A percentile compares a stretch with the other conserved stretches of the same genome.
phyloP scores from a whole-genome alignment of 352 stramenopile species.

The Phytophthora palmivora region DNA sequence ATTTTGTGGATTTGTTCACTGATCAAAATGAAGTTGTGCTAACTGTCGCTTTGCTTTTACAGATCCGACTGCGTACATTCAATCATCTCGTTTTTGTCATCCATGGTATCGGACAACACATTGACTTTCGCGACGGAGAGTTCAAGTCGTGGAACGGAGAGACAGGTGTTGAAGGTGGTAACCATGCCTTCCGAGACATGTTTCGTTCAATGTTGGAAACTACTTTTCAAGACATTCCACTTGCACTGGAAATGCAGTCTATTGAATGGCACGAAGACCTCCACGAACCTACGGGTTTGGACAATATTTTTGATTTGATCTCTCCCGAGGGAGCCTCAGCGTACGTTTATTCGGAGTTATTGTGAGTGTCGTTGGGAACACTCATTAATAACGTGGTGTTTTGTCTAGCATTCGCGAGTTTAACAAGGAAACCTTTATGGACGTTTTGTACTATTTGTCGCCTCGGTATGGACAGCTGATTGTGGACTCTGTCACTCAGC shows the following conservation, averaged over 20 bases:
- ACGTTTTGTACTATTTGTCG: slow-evolving; percentile 94
- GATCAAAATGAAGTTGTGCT: background rate
- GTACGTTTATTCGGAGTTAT: slow-evolving; percentile 38
- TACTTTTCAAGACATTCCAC: slow-evolving; percentile 82
- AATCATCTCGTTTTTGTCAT: slow-evolving; percentile 91
- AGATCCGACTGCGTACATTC: slow-evolving; percentile 76
- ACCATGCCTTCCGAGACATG: slow-evolving; percentile 81
- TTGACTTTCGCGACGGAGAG: slow-evolving; percentile 87
- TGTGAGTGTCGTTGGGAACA: background rate
- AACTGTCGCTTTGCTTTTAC: slow-evolving; percentile 2
- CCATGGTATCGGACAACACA: slow-evolving; percentile 86
- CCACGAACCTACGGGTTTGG: slow-evolving; percentile 83
- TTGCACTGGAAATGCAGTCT: slow-evolving; percentile 88
- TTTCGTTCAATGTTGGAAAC: slow-evolving; percentile 81
- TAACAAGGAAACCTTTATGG: slow-evolving; percentile 95
- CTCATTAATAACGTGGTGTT: background rate
- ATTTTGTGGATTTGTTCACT: background rate
- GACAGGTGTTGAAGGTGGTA: slow-evolving; percentile 74
- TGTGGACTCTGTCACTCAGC: slow-evolving; percentile 89
- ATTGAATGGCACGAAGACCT: slow-evolving; percentile 93
- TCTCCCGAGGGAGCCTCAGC: slow-evolving; percentile 74
- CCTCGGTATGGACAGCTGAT: slow-evolving; percentile 92
- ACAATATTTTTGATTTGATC: slow-evolving; percentile 88
- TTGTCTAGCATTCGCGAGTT: slow-evolving; percentile 88
- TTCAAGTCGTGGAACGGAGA: slow-evolving; percentile 84